Evolutionary conservation across 1,284 basidiomycete species (phyloP).

Genomic region (Fomitopsis schrenkii): DNA sequence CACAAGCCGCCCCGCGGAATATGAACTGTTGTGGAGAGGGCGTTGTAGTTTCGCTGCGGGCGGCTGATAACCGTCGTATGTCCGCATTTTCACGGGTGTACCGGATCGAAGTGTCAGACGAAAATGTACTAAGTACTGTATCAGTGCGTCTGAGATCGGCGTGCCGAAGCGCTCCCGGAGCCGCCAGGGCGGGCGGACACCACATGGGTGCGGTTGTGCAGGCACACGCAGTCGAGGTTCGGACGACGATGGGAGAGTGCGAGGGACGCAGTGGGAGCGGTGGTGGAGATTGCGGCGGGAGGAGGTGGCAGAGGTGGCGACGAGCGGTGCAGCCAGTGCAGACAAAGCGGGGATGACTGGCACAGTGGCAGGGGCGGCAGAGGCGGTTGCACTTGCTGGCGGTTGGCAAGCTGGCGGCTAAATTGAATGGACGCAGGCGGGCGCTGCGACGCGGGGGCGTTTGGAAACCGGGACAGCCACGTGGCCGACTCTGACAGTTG

Average conservation of each 20-base stretch:
- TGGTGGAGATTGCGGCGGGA: neutral
- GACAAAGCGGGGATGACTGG: neutral
- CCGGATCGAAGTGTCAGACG: neutral
- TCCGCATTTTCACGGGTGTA: neutral
- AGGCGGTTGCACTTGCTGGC: neutral
- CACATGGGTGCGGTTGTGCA: neutral
- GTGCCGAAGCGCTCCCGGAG: neutral
- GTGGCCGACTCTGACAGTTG: slow-evolving; percentile 4
- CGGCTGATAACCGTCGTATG: neutral
- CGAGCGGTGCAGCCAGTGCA: neutral
- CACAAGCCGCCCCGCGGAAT: neutral
- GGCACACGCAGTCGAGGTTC: neutral
- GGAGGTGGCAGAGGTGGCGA: neutral
- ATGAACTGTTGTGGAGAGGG: neutral
- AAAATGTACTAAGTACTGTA: neutral
- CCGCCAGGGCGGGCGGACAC: neutral
- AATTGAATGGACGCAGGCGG: neutral
- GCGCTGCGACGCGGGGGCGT: neutral
- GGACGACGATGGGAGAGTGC: neutral
- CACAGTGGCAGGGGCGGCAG: neutral
- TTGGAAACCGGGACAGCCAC: neutral
- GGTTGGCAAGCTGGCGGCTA: neutral
- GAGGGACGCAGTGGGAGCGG: neutral
- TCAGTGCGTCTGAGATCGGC: neutral
- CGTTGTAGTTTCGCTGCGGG: neutral